Evolutionary conservation across 208 protist species (phyloP).

Genomic region (Porcisia deanei): DNA sequence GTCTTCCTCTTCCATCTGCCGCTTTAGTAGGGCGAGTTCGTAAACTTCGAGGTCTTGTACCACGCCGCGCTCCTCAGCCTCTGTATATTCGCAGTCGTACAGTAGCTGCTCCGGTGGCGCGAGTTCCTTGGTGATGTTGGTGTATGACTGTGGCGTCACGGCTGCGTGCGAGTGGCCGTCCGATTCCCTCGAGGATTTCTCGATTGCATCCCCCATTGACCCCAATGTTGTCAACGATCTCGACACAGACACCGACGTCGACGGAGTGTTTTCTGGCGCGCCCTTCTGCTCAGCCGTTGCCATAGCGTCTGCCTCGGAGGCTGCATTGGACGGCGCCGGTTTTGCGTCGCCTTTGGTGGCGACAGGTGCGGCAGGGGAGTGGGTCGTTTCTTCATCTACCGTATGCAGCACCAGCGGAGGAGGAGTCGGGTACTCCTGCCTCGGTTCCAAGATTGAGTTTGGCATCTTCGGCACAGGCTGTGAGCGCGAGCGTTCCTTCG

Average conservation of each 20-base stretch:
- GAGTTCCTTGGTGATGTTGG: not conserved
- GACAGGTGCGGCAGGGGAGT: not conserved
- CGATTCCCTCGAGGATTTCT: not conserved
- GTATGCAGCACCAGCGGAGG: constrained; percentile 69
- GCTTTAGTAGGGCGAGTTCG: constrained; percentile 31
- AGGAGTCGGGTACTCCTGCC: constrained; percentile 39
- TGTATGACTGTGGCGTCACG: not conserved
- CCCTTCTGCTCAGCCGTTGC: not conserved
- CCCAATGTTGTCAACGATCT: not conserved
- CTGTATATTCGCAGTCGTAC: constrained; percentile 26
- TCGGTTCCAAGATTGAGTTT: constrained; percentile 35
- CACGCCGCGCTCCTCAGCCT: constrained; percentile 43
- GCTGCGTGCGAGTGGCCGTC: not conserved
- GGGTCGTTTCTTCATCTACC: constrained; percentile 31
- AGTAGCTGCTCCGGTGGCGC: constrained; percentile 12
- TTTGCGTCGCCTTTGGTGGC: not conserved
- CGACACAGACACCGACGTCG: not conserved
- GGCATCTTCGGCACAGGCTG: constrained; percentile 41
- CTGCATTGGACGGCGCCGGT: not conserved
- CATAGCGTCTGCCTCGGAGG: not conserved
- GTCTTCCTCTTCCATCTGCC: constrained; percentile 43
- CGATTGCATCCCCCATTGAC: not conserved
- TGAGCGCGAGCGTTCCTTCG: constrained; percentile 46
- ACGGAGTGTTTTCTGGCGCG: not conserved
- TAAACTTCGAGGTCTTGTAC: constrained; percentile 44